phyloP scores from a whole-genome alignment of 2,329 filamentous ascomycete species.

The Xylaria polymorpha region DNA sequence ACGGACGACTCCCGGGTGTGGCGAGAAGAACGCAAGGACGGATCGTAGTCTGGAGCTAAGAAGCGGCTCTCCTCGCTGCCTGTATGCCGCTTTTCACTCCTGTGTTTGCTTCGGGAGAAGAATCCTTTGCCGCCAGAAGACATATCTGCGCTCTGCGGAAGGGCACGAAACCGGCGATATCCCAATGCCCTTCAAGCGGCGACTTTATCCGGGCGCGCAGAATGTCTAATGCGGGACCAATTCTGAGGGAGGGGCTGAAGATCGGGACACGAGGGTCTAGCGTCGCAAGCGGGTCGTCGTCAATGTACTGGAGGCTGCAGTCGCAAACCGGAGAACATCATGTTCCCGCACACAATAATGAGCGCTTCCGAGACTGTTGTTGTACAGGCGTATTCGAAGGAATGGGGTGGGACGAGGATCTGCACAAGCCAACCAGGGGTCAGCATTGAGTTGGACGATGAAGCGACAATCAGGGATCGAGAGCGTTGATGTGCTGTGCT shows the following conservation, averaged over 20 bases:
- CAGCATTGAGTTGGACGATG: slow-evolving; percentile 46
- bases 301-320: slow-evolving; percentile 56
- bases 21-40: slow-evolving; percentile 76
- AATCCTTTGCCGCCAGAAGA: slow-evolving; percentile 78
- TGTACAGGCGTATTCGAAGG: slow-evolving; percentile 41
- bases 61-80: slow-evolving; percentile 69
- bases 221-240: slow-evolving; percentile 36
- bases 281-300: slow-evolving; percentile 47
- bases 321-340: slow-evolving; percentile 56
- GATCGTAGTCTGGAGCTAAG: slow-evolving; percentile 69
- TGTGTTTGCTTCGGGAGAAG: slow-evolving; percentile 90
- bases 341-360: slow-evolving; percentile 47
- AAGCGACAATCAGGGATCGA: slow-evolving; percentile 39
- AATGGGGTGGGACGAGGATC: slow-evolving; percentile 44
- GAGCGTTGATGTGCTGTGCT: slow-evolving; percentile 13
- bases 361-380: slow-evolving; percentile 40
- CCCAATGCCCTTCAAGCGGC: slow-evolving; percentile 42
- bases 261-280: slow-evolving; percentile 24
- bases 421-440: slow-evolving; percentile 44
- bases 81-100: slow-evolving; percentile 72
- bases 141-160: slow-evolving; percentile 54
- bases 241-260: slow-evolving; percentile 26
- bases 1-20: slow-evolving; percentile 79
- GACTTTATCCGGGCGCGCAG: slow-evolving; percentile 33
- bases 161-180: slow-evolving; percentile 46